A percentile compares a stretch with the other conserved stretches of the same genome.
phyloP scores from a whole-genome alignment of 2,329 filamentous ascomycete genomes.

The Colletotrichum trifolii region DNA sequence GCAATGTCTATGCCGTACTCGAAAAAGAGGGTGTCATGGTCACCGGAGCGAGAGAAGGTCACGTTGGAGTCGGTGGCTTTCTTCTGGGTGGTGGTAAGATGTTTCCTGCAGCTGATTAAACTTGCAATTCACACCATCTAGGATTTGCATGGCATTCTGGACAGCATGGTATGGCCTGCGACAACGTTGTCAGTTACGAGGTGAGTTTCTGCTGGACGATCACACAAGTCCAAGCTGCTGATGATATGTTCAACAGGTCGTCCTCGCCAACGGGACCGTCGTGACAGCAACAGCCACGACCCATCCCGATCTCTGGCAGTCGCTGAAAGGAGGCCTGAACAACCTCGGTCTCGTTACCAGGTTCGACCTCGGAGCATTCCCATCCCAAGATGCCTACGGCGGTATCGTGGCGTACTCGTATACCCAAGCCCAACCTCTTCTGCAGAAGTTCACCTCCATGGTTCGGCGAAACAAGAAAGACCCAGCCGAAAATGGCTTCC shows the following conservation, averaged over 20 bases:
- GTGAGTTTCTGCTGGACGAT: not conserved
- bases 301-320: constrained; percentile 54
- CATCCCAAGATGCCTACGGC: constrained; percentile 24
- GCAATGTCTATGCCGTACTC: constrained; percentile 22
- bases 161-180: constrained; percentile 46
- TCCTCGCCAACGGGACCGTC: constrained; percentile 53
- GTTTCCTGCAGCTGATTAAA: not conserved
- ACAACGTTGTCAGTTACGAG: constrained; percentile 47
- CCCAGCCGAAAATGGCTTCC: constrained; percentile 8
- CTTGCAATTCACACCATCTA: not conserved
- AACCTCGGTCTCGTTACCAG: constrained; percentile 55
- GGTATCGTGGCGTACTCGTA: constrained; percentile 11
- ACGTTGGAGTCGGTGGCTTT: constrained; percentile 42
- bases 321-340: constrained; percentile 56
- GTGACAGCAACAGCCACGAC: constrained; percentile 47
- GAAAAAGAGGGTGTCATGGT: constrained; percentile 37
- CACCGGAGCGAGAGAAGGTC: constrained; percentile 39
- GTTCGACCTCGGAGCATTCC: constrained; percentile 45
- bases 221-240: not conserved
- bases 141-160: constrained; percentile 39
- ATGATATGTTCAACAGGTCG: constrained; percentile 45
- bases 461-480: not conserved
- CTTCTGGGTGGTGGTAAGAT: constrained; percentile 43
- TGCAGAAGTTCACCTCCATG: constrained; percentile 8
- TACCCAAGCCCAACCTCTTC: not conserved